Conservation (phyloP, 2,329 filamentous ascomycete genomes). For the Pezicula carpinea region DNA sequence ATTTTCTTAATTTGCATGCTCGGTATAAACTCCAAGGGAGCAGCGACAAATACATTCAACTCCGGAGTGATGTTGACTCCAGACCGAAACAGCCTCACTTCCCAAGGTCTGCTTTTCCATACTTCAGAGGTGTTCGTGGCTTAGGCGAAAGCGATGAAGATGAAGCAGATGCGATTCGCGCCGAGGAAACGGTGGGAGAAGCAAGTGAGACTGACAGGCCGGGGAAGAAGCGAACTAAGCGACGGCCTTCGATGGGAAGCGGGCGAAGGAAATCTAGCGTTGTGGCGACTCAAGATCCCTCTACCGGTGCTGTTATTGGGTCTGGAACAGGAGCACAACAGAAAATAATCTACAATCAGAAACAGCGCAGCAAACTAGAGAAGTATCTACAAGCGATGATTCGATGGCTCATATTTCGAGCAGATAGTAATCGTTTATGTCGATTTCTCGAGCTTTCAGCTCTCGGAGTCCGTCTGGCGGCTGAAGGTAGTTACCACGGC, state of each 20-base stretch:
- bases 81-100: conserved; percentile 84
- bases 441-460: conserved; percentile 95
- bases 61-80: conserved; percentile 59
- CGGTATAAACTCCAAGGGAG: conserved; percentile 87
- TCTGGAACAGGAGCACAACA: conserved; percentile 33
- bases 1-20: conserved; percentile 88
- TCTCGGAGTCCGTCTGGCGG: conserved; percentile 85
- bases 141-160: conserved; percentile 77
- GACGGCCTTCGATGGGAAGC: conserved; percentile 43
- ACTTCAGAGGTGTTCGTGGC: conserved; percentile 74
- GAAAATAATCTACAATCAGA: conserved; percentile 61
- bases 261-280: conserved; percentile 48
- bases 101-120: conserved; percentile 83
- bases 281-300: conserved; percentile 12
- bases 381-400: conserved; percentile 92
- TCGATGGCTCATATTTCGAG: conserved; percentile 91
- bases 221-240: conserved; percentile 43
- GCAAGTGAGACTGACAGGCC: conserved; percentile 64
- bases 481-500: conserved; percentile 94
- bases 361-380: conserved; percentile 80
- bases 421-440: conserved; percentile 92
- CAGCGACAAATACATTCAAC: conserved; percentile 76
- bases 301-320: conserved; percentile 33
- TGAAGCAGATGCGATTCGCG: conserved; percentile 29
- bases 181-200: conserved; percentile 47